A percentile compares a stretch with the other conserved stretches of the same genome.
Conservation (phyloP, 2,329 filamentous ascomycete species). For the Cercospora zeina region DNA sequence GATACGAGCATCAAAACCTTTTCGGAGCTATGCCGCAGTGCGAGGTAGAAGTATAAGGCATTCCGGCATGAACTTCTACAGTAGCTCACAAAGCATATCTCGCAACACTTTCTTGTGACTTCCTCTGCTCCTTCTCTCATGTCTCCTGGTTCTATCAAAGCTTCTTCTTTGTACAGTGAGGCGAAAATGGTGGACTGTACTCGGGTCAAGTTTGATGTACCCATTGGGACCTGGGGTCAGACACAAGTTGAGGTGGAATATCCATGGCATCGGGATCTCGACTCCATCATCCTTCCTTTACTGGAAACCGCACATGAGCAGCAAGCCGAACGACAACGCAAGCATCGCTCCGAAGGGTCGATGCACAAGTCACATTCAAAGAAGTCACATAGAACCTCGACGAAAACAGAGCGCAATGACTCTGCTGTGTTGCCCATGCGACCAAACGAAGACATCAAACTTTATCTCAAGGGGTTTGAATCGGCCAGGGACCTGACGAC, state of each 20-base stretch:
- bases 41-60: slow-evolving; percentile 3
- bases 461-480: slow-evolving; percentile 21
- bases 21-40: not conserved
- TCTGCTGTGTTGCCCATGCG: slow-evolving; percentile 9
- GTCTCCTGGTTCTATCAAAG: slow-evolving; percentile 12
- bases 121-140: not conserved
- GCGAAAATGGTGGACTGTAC: slow-evolving; percentile 17
- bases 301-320: slow-evolving; percentile 21
- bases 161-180: slow-evolving; percentile 15
- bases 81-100: not conserved
- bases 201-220: slow-evolving; percentile 22
- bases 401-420: slow-evolving; percentile 2
- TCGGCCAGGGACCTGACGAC: slow-evolving; percentile 19
- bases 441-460: slow-evolving; percentile 22
- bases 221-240: slow-evolving; percentile 22
- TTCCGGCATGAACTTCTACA: not conserved
- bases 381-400: not conserved
- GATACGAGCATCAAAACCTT: slow-evolving; percentile 1
- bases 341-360: slow-evolving; percentile 13
- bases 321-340: slow-evolving; percentile 20
- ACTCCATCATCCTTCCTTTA: slow-evolving; percentile 22
- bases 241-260: slow-evolving; percentile 24
- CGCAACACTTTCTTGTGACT: not conserved
- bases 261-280: slow-evolving; percentile 23
- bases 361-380: slow-evolving; percentile 12